phyloP scores from a whole-genome alignment of 2,329 filamentous ascomycete species.

The Stachybotrys chartarum region DNA sequence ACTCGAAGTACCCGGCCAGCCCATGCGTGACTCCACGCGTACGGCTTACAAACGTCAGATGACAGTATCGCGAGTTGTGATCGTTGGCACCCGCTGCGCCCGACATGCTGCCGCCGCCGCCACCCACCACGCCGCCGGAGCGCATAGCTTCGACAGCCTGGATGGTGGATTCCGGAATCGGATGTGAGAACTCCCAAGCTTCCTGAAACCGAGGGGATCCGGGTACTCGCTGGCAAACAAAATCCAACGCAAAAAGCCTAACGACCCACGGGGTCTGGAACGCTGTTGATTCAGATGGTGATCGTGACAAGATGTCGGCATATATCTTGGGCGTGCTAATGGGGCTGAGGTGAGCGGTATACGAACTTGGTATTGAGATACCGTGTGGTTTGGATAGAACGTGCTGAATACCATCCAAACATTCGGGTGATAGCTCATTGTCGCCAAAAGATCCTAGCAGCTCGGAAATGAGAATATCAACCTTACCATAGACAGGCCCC shows the following conservation, averaged over 20 bases:
- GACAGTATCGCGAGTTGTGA: conserved; percentile 79
- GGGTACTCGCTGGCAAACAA: conserved; percentile 60
- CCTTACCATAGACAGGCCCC: conserved; percentile 50
- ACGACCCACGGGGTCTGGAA: conserved; percentile 94
- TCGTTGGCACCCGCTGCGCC: conserved; percentile 79
- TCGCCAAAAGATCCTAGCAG: conserved; percentile 92
- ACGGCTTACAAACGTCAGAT: conserved; percentile 69
- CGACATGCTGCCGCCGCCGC: conserved; percentile 65
- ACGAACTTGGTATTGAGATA: conserved; percentile 88
- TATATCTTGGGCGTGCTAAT: conserved; percentile 82
- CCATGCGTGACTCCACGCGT: conserved; percentile 83
- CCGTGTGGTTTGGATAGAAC: conserved; percentile 73
- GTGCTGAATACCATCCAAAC: conserved; percentile 89
- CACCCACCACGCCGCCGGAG: conserved; percentile 57
- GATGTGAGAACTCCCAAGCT: conserved; percentile 76
- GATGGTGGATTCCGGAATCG: conserved; percentile 54
- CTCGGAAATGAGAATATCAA: conserved; percentile 93
- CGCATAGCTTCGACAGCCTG: conserved; percentile 47
- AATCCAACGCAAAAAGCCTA: conserved; percentile 83
- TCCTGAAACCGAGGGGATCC: conserved; percentile 59
- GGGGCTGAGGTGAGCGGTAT: conserved; percentile 90
- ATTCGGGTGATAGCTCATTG: conserved; percentile 95
- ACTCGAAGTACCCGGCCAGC: conserved; percentile 91
- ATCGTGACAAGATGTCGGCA: conserved; percentile 66
- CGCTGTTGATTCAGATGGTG: conserved; percentile 56